Evolutionary conservation across 2,329 filamentous ascomycete genomes (phyloP).

Genomic region (Neonectria faginata): DNA sequence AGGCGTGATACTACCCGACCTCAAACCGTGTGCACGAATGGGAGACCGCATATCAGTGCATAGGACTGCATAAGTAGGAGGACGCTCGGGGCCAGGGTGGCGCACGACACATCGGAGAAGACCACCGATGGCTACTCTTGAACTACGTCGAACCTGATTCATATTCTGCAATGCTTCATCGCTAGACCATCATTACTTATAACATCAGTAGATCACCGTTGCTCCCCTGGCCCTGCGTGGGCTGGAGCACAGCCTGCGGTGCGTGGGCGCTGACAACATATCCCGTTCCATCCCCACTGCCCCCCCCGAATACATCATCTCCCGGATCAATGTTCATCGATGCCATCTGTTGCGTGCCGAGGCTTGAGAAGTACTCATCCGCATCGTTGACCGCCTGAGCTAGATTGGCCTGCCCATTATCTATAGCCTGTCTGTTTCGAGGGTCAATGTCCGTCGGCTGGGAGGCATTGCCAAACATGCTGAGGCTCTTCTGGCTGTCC

Average conservation of each 20-base stretch:
- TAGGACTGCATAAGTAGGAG: not conserved
- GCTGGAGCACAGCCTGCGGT: constrained; percentile 80
- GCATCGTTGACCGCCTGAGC: constrained; percentile 83
- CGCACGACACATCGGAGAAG: not conserved
- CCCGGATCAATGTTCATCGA: constrained; percentile 75
- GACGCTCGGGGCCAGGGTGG: not conserved
- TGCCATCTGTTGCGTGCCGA: constrained; percentile 80
- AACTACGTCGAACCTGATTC: constrained; percentile 18
- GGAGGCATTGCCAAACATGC: constrained; percentile 66
- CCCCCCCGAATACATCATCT: constrained; percentile 72
- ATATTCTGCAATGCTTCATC: constrained; percentile 34
- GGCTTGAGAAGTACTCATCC: constrained; percentile 87
- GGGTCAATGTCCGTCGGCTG: constrained; percentile 64
- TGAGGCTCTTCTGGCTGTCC: constrained; percentile 71
- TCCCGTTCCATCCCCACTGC: constrained; percentile 63
- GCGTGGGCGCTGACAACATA: constrained; percentile 87
- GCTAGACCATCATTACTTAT: constrained; percentile 51
- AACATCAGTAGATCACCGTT: constrained; percentile 80
- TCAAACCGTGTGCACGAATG: constrained; percentile 4
- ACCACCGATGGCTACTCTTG: constrained; percentile 9
- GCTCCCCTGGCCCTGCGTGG: constrained; percentile 70
- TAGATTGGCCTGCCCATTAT: constrained; percentile 61
- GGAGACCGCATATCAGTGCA: not conserved
- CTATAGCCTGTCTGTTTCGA: constrained; percentile 50
- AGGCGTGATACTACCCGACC: constrained; percentile 14